A percentile compares a stretch with the other conserved stretches of the same genome.
Conservation (phyloP, 148 eudicot genomes). For the Mesembryanthemum crystallinum region DNA sequence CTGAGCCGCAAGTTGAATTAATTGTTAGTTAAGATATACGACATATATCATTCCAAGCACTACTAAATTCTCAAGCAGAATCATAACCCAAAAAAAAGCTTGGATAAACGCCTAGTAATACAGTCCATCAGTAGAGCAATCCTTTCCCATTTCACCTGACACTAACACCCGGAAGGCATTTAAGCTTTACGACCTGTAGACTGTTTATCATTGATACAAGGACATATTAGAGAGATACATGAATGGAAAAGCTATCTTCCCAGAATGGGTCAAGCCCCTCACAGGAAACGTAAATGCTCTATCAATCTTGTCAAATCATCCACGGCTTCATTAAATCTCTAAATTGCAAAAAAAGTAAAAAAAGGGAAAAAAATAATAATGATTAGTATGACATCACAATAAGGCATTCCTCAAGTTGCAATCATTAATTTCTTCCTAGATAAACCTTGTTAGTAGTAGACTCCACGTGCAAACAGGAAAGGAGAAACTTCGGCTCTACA, state of each 20-base stretch:
- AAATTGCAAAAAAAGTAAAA: background rate
- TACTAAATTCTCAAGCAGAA: background rate
- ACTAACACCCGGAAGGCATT: background rate
- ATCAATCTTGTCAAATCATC: background rate
- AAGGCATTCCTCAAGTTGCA: background rate
- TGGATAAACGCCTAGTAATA: background rate
- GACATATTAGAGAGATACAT: background rate
- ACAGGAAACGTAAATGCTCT: background rate
- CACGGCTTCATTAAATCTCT: background rate
- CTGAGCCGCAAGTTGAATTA: background rate
- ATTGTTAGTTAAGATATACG: background rate
- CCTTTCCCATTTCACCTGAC: background rate
- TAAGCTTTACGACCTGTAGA: background rate
- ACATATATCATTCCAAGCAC: background rate
- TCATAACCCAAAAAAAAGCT: background rate
- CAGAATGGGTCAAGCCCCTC: conserved; percentile 2
- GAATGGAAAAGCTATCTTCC: background rate
- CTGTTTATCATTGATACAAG: background rate
- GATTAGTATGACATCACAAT: background rate
- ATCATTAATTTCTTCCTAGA: background rate
- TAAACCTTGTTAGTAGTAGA: conserved; percentile 7
- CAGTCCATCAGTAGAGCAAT: background rate
- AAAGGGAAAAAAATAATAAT: no score
- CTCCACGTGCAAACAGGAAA: background rate
- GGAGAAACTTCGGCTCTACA: background rate